Conservation (phyloP, 805 yeast species). For the Cyberlindnera japonica region DNA sequence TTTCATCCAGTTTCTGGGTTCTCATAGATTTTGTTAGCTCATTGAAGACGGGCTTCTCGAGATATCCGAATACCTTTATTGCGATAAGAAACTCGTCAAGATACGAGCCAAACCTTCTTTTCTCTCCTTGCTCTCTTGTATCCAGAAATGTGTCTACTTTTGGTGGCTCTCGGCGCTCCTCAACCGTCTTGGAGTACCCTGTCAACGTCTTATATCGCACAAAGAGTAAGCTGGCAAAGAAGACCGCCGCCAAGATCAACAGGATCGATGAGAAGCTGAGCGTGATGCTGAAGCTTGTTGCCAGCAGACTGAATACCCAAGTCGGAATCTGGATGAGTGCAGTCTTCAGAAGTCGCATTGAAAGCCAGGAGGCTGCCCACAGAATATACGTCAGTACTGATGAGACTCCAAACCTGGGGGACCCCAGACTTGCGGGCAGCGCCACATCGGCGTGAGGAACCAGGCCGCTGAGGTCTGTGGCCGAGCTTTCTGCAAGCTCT, state of each 20-base stretch:
- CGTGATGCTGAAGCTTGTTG: slow-evolving; percentile 35
- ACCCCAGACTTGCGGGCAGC: neutral
- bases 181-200: slow-evolving; percentile 17
- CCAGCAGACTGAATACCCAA: slow-evolving; percentile 31
- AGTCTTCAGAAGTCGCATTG: slow-evolving; percentile 6
- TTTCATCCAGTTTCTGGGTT: slow-evolving; percentile 74
- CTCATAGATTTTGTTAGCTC: slow-evolving; percentile 90
- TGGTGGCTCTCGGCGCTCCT: slow-evolving; percentile 39
- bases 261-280: slow-evolving; percentile 17
- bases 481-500: neutral
- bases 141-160: slow-evolving; percentile 15
- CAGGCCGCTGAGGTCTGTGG: neutral
- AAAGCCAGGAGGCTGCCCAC: slow-evolving; percentile 6
- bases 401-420: neutral
- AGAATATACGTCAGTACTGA: neutral
- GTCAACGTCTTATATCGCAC: slow-evolving; percentile 18
- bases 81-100: slow-evolving; percentile 88
- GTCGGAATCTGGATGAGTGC: slow-evolving; percentile 28
- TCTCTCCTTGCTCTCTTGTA: slow-evolving; percentile 30
- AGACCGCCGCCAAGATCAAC: slow-evolving; percentile 8
- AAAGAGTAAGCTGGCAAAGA: slow-evolving; percentile 12
- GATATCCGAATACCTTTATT: slow-evolving; percentile 88
- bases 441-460: neutral
- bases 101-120: slow-evolving; percentile 51
- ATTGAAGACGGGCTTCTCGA: slow-evolving; percentile 86